phyloP scores from a whole-genome alignment of 176 grass and related monocot species.

The Echinochloa phyllopogon region DNA sequence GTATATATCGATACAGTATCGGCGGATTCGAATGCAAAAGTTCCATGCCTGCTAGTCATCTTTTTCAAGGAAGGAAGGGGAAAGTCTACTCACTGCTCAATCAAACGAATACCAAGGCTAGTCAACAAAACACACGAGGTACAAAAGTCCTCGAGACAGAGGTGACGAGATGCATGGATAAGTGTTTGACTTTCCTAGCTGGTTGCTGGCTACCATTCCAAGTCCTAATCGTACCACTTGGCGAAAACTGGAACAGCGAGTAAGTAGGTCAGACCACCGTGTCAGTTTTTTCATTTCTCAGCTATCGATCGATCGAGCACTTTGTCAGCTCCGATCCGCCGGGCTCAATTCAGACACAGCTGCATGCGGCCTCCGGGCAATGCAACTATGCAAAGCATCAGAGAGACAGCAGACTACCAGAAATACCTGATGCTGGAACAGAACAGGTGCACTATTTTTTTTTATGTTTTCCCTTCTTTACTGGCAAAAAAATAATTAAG shows the following conservation, averaged over 20 bases:
- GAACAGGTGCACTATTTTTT: background rate
- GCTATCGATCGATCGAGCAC: background rate
- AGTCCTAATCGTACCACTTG: background rate
- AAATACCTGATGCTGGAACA: background rate
- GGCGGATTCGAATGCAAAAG: too few relatives aligned
- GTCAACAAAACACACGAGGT: slow-evolving; percentile 5
- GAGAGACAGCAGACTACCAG: background rate
- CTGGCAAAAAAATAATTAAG: background rate
- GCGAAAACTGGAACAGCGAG: background rate
- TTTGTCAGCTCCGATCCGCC: background rate
- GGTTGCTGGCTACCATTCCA: background rate
- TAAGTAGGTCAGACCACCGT: slow-evolving; percentile 3
- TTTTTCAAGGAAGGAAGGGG: too few relatives aligned
- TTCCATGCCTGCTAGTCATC: too few relatives aligned
- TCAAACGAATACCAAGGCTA: too few relatives aligned
- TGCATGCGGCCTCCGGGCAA: background rate
- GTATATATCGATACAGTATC: too few relatives aligned
- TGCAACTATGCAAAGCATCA: background rate
- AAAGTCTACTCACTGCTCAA: too few relatives aligned
- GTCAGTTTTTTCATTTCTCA: background rate
- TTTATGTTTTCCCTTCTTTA: background rate
- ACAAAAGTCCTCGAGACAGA: background rate
- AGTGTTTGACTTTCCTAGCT: slow-evolving; percentile 26
- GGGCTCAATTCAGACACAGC: background rate
- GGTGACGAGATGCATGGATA: background rate